Base-by-base conservation (phyloP, 176 grass and related monocot genomes). In the Oryza meyeriana region DNA sequence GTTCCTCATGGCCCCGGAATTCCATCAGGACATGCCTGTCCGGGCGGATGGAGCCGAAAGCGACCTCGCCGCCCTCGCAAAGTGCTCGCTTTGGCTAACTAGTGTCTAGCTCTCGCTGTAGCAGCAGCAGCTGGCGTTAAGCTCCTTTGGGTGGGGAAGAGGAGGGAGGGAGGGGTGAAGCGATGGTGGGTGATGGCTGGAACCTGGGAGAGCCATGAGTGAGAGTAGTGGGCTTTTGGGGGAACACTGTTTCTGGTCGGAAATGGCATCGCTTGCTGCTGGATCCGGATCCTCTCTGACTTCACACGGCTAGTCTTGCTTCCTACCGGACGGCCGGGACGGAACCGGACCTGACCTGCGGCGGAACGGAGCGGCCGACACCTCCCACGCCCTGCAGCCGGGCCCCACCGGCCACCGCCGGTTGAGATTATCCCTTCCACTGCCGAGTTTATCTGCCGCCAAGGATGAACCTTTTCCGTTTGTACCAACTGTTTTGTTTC, bases 1-100 rank as follows among this genome's bases (percentile, higher is more conserved):
- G 82, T 9, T 61, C 74, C 5, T 78, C 33, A 18, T 72, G 82
- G 18, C 69, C 39, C 66, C 82, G 75, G 44, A 75, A 84, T 36
- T 81, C 89, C 77, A 89, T 92, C 80, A 89, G 52, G 4, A 59
- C 84, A 89, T 85, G 71, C 52, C 71, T 76, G 85, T 18, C 72
- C 63, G 30, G 8, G 27, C 71, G 28, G 66, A 2, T 36, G 48
- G 41, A 35, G 34, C 42, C 61, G 38, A 91, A 58, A 81, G 76
- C 61, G 68, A 83, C 81, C 50, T 80, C 41, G 13, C 22, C 41
- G 13, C 22, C 8, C 8, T 59, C 47, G 31, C 69, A 59, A 29
- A 71, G 66, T 71, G 35, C 52, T 42, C 13, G 12, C 39, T 29
- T 44, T 12, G 5, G 24, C 50, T 59, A 35, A 33, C 55, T 18